Evolutionary conservation across 2,329 filamentous ascomycete species (phyloP), one percentile per base, ranked within the genome.

Genomic region (Calonectria pauciramosa): DNA sequence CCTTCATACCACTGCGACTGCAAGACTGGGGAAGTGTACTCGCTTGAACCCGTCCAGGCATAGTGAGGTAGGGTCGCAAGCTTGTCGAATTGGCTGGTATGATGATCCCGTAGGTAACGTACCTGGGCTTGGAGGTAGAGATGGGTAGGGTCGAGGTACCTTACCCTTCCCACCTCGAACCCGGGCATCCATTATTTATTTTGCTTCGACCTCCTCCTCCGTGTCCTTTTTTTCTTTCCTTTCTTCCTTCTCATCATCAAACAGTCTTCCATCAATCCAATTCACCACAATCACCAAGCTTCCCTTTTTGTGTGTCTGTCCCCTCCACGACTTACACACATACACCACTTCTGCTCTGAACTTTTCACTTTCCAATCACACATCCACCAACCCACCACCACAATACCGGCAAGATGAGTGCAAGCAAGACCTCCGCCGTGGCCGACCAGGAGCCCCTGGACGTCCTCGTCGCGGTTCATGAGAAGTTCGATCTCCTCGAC

Each of bases 401-500:
- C 79, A 81, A 80, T 79, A 83, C 81, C 81, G 81, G 80, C 86
- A 90, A 85, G 85, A 92, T 92, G 90, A 88, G 83, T 87, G 86
- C 89, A 83, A 85, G 85, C 82, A 91, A 91, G 88, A 87, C 86
- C 79, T 90, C 90, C 84, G 90, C 90, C 82, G 89, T 90, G 84
- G 87, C 87, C 81, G 90, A 91, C 82, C 83, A 84, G 74, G 89
- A 92, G 83, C 90, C 90, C 78, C 86, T 92, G 81, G 87, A 91
- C 77, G 89, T 92, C 78, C 89, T 92, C 82, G 88, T 92, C 84
- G 90, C 88, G 80, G 87, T 92, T 80, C 90, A 92, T 70, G 85
- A 88, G 82, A 90, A 91, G 83, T 92, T 92, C 82, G 86, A 92
- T 82, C 83, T 92, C 73, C 80, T 91, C 77, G 90, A 92, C 86